phyloP scores from a whole-genome alignment of 257 asterid species.

The Solanum lycopersicoides region DNA sequence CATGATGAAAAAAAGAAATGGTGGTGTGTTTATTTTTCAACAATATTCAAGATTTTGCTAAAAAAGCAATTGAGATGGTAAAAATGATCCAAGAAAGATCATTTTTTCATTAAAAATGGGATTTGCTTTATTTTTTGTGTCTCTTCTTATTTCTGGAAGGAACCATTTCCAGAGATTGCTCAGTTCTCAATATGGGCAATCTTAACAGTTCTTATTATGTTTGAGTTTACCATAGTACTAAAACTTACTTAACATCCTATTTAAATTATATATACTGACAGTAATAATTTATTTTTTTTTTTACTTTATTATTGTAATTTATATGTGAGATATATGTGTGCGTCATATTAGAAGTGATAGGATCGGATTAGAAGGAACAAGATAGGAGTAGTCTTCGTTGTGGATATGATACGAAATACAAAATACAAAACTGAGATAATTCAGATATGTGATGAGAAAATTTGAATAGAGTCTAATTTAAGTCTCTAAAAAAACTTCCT shows the following conservation, averaged over 20 bases:
- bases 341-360: background rate
- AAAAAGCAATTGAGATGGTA: slow-evolving; percentile 28
- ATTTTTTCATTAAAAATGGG: slow-evolving; percentile 30
- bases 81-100: slow-evolving; percentile 28
- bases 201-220: slow-evolving; percentile 37
- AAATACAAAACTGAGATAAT: background rate
- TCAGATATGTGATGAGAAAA: background rate
- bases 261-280: background rate
- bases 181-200: slow-evolving; percentile 44
- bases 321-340: background rate
- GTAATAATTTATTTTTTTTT: background rate
- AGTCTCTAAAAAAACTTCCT: no score
- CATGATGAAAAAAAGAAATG: slow-evolving; percentile 1
- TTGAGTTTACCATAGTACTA: slow-evolving; percentile 30
- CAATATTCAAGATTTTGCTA: slow-evolving; percentile 3
- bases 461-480: no score
- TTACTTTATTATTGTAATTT: background rate
- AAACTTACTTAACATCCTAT: background rate
- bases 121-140: slow-evolving; percentile 28
- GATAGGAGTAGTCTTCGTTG: background rate
- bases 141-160: slow-evolving; percentile 32
- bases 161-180: slow-evolving; percentile 15
- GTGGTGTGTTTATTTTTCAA: background rate
- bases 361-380: background rate
- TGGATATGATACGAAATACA: background rate